Percentiles rank a stretch among this genome's conserved stretches.
Conservation (phyloP, 768 basidiomycete species). For the Lactarius deliciosus region DNA sequence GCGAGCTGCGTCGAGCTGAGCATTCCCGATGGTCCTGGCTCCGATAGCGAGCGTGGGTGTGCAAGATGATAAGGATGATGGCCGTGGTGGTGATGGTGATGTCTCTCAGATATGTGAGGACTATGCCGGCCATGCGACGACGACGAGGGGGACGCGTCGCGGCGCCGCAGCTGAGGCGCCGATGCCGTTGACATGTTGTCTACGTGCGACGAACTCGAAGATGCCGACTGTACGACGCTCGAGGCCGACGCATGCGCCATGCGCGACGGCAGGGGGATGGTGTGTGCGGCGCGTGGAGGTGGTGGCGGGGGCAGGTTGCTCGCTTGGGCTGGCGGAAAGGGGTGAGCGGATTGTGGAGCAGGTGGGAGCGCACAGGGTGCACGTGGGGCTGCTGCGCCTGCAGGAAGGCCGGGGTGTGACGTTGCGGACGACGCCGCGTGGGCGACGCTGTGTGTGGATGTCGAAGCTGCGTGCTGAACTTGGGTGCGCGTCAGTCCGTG, state of each 20-base stretch:
- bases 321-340: background rate
- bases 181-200: slow-evolving; percentile 20
- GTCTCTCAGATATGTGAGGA: slow-evolving; percentile 10
- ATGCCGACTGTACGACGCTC: slow-evolving; percentile 3
- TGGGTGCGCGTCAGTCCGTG: background rate
- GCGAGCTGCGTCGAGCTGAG: slow-evolving; percentile 59
- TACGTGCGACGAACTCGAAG: slow-evolving; percentile 19
- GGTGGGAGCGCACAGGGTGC: background rate
- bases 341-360: background rate
- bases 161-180: slow-evolving; percentile 13
- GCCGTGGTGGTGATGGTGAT: slow-evolving; percentile 23
- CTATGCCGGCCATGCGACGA: slow-evolving; percentile 16
- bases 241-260: background rate
- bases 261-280: background rate
- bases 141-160: slow-evolving; percentile 20
- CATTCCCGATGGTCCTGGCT: slow-evolving; percentile 46
- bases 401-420: slow-evolving; percentile 4
- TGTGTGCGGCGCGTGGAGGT: slow-evolving; percentile 7
- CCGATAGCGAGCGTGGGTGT: slow-evolving; percentile 25
- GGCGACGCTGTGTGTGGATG: background rate
- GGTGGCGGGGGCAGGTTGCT: slow-evolving; percentile 3
- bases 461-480: background rate
- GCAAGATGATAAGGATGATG: slow-evolving; percentile 27
- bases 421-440: background rate
- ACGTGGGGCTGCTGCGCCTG: slow-evolving; percentile 14